phyloP scores from a whole-genome alignment of 2,329 filamentous ascomycete genomes.

The Claviceps monticola region DNA sequence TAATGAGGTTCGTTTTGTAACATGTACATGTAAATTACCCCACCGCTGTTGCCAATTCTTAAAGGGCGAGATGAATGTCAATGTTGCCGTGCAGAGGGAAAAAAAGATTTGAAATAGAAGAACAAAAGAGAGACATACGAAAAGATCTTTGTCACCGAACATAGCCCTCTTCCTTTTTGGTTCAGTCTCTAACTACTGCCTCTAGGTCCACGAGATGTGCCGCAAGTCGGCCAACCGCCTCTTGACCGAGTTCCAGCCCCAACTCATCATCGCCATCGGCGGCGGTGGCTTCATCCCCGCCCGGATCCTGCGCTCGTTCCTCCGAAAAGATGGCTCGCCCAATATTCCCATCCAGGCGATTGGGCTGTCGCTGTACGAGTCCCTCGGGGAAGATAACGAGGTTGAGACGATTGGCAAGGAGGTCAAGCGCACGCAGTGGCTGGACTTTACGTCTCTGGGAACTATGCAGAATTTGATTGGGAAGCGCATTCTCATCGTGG shows the following conservation, averaged over 20 bases:
- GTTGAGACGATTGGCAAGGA: conserved; percentile 74
- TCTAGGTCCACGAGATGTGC: conserved; percentile 91
- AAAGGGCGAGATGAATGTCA: no score
- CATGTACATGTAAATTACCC: no score
- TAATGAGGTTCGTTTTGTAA: conserved; percentile 55
- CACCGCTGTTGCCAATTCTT: no score
- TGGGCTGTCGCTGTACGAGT: conserved; percentile 91
- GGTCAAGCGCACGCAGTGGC: conserved; percentile 96
- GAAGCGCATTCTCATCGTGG: conserved; percentile 84
- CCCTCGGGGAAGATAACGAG: conserved; percentile 43
- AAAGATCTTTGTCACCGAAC: background rate
- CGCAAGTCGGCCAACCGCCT: conserved; percentile 71
- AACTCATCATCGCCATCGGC: conserved; percentile 97
- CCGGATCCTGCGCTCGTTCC: conserved; percentile 92
- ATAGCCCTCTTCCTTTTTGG: background rate
- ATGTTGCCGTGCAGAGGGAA: no score
- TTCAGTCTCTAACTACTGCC: no score
- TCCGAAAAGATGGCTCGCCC: conserved; percentile 71
- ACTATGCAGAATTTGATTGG: conserved; percentile 82
- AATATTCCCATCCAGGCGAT: conserved; percentile 99
- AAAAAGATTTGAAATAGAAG: no score
- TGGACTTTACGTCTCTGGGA: conserved; percentile 70
- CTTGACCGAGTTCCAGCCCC: conserved; percentile 73
- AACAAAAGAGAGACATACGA: background rate
- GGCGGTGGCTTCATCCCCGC: conserved; percentile 95